Percentiles rank a stretch among this genome's conserved stretches.
These are phyloP conservation scores for Penicillium nucicola DNA, from an alignment of 495 filamentous ascomycete species.

Conservation along the genomic window DNA sequence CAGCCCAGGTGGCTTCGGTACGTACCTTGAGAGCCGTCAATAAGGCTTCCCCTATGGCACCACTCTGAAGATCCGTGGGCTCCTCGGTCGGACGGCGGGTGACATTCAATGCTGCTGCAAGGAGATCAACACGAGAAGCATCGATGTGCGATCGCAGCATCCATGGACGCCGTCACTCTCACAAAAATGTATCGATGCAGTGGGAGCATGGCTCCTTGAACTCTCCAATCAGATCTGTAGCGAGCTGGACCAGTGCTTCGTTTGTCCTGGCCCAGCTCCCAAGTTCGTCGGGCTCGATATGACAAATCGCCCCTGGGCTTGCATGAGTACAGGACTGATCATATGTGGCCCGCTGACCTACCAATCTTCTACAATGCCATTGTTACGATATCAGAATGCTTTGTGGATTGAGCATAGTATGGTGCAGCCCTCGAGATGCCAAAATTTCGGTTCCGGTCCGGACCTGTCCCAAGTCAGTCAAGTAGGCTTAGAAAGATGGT, in stretches of 20 bases:
- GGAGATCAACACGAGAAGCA: neutral
- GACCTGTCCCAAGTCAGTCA: neutral
- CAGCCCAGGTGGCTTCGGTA: neutral
- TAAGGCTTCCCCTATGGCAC: neutral
- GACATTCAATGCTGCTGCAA: neutral
- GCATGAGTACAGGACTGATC: neutral
- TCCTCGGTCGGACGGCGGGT: neutral
- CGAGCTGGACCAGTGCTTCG: neutral
- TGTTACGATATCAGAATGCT: neutral
- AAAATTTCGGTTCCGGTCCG: neutral
- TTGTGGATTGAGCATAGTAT: neutral
- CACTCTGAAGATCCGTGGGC: neutral
- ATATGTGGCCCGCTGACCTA: neutral
- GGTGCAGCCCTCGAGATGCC: neutral
- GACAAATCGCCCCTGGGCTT: neutral
- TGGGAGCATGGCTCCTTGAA: neutral
- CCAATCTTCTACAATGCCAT: neutral
- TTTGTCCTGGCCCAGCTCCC: neutral
- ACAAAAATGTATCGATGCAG: neutral
- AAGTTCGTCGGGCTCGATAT: neutral
- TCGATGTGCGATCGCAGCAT: neutral
- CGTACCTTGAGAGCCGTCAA: neutral
- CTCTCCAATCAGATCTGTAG: neutral
- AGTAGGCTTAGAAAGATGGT: neutral
- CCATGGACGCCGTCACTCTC: neutral